phyloP scores from a whole-genome alignment of 352 stramenopile species.

The Phytophthora kernoviae region DNA sequence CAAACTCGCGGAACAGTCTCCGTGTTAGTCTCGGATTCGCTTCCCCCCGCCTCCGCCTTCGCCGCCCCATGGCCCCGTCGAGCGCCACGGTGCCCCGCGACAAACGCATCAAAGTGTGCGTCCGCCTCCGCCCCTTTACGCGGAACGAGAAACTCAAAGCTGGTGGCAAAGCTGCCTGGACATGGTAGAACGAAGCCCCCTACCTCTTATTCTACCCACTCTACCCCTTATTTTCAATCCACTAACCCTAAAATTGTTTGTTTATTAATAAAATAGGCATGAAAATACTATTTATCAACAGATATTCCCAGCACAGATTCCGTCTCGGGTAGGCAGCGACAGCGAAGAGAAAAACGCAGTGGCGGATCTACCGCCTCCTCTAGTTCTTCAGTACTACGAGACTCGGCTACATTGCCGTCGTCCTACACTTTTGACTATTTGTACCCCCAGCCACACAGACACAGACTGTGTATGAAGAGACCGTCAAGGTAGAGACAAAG shows the following conservation, averaged over 20 bases:
- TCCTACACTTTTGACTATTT: slow-evolving; percentile 90
- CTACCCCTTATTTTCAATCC: slow-evolving; percentile 5
- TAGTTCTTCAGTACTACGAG: slow-evolving; percentile 25
- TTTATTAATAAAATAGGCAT: too few species aligned
- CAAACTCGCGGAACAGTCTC: slow-evolving; percentile 17
- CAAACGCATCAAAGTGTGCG: slow-evolving; percentile 83
- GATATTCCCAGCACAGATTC: slow-evolving; percentile 76
- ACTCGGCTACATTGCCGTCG: slow-evolving; percentile 53
- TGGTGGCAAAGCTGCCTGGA: slow-evolving; percentile 82
- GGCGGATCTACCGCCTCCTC: slow-evolving; percentile 45
- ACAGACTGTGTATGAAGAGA: slow-evolving; percentile 84
- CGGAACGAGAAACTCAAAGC: slow-evolving; percentile 71
- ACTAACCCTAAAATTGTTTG: too few species aligned
- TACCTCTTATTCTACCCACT: neutral
- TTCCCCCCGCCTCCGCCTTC: too few species aligned
- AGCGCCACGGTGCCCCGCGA: slow-evolving; percentile 35
- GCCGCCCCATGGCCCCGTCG: slow-evolving; percentile 21
- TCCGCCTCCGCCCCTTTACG: slow-evolving; percentile 78
- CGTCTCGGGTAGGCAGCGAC: slow-evolving; percentile 30
- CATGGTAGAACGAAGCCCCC: slow-evolving; percentile 47
- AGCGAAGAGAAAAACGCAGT: slow-evolving; percentile 32
- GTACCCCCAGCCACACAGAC: slow-evolving; percentile 76
- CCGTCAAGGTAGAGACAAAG: slow-evolving; percentile 59
- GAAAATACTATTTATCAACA: slow-evolving; percentile 90
- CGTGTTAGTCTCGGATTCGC: slow-evolving; percentile 35